phyloP scores from a whole-genome alignment of 2,329 filamentous ascomycete species.

The Kalaharituber pfeilii region DNA sequence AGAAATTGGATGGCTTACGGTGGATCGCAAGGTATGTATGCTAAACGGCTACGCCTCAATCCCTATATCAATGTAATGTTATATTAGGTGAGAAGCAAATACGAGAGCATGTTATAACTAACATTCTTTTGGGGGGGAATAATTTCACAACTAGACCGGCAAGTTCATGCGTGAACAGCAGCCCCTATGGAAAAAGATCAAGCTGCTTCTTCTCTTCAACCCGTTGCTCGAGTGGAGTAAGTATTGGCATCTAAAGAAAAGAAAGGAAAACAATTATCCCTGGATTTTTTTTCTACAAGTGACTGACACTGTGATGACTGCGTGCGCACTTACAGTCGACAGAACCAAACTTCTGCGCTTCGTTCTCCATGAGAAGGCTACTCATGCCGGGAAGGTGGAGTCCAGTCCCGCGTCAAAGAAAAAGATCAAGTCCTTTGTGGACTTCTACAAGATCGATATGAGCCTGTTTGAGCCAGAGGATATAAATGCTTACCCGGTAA shows the following conservation, averaged over 20 bases:
- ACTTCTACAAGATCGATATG: conserved; percentile 28
- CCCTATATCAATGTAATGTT: not conserved
- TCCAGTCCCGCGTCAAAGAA: conserved; percentile 23
- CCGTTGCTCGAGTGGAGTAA: conserved; percentile 27
- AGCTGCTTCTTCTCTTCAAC: conserved; percentile 30
- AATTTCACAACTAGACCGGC: conserved; percentile 20
- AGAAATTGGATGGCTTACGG: conserved; percentile 25
- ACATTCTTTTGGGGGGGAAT: not conserved
- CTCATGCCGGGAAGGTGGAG: conserved; percentile 22
- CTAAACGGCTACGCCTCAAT: not conserved
- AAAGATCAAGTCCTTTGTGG: conserved; percentile 28
- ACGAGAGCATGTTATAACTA: not conserved
- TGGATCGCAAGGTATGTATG: conserved; percentile 22
- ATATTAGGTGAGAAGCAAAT: not conserved
- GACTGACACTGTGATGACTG: too few relatives aligned
- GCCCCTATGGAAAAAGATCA: conserved; percentile 29
- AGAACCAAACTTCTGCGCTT: conserved; percentile 27
- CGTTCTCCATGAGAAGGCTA: conserved; percentile 27
- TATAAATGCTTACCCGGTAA: conserved; percentile 23
- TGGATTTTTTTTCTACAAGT: too few relatives aligned
- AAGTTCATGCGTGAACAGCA: conserved; percentile 28
- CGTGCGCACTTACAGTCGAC: conserved; percentile 25
- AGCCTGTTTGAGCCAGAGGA: conserved; percentile 27
- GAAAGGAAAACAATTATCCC: not conserved
- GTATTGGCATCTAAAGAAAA: not conserved